A percentile compares a stretch with the other conserved stretches of the same genome.
Evolutionary conservation across 2,329 filamentous ascomycete genomes (phyloP).

Genomic region (Epichloe elymi): DNA sequence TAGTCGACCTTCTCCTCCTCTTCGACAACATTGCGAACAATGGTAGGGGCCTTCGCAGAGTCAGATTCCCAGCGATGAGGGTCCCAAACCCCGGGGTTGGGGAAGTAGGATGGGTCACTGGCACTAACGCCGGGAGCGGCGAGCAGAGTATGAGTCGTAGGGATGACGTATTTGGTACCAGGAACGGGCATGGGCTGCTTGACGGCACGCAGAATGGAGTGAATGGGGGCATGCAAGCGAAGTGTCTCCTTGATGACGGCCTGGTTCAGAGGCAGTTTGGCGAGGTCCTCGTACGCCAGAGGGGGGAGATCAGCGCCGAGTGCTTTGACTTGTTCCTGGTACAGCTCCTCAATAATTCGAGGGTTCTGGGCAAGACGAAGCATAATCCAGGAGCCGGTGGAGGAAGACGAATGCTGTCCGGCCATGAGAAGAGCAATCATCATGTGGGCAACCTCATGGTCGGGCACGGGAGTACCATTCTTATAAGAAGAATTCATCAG

Average conservation of each 20-base stretch:
- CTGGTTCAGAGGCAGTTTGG: conserved; percentile 67
- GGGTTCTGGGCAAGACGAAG: conserved; percentile 67
- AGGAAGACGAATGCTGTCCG: conserved; percentile 79
- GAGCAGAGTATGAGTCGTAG: conserved; percentile 67
- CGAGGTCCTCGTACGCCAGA: conserved; percentile 64
- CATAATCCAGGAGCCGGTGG: conserved; percentile 74
- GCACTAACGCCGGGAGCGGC: conserved; percentile 75
- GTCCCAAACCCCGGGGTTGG: conserved; percentile 71
- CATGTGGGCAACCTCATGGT: conserved; percentile 79
- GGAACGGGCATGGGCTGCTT: conserved; percentile 76
- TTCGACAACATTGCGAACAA: conserved; percentile 26
- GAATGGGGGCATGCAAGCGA: conserved; percentile 81
- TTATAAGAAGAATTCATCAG: conserved; percentile 80
- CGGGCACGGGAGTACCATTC: conserved; percentile 63
- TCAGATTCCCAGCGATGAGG: conserved; percentile 78
- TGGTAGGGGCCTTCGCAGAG: conserved; percentile 38
- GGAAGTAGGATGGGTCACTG: conserved; percentile 61
- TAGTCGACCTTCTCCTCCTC: conserved; percentile 73
- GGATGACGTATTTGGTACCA: conserved; percentile 71
- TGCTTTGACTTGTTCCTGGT: conserved; percentile 63
- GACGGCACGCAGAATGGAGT: conserved; percentile 88
- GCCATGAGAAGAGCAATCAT: conserved; percentile 92
- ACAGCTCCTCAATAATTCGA: conserved; percentile 66
- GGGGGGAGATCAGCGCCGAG: conserved; percentile 64
- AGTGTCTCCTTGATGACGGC: conserved; percentile 87